Conservation (phyloP, 768 basidiomycete genomes). For the Lentinula sp. region DNA sequence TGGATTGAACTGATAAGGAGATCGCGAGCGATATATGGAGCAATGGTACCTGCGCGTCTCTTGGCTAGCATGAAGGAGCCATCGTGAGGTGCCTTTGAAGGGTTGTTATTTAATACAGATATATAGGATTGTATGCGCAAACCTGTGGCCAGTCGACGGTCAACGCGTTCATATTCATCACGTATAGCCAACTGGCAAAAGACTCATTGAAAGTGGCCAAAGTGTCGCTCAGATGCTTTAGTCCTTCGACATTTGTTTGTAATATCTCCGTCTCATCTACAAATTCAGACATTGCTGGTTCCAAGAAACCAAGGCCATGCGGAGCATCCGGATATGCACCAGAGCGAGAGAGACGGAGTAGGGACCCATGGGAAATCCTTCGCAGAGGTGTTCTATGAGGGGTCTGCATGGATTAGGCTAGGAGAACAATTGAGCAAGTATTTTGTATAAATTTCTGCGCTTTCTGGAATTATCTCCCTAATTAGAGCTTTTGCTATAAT, state of each 20-base stretch:
- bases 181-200: constrained; percentile 88
- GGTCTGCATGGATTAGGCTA: constrained; percentile 17
- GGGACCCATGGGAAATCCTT: constrained; percentile 87
- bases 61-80: constrained; percentile 54
- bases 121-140: constrained; percentile 11
- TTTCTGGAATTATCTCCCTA: not conserved
- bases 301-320: constrained; percentile 79
- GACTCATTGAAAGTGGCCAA: constrained; percentile 87
- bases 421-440: not conserved
- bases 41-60: constrained; percentile 48
- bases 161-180: constrained; percentile 91
- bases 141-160: constrained; percentile 94
- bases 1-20: not conserved
- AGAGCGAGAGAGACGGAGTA: constrained; percentile 80
- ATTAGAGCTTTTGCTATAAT: not conserved
- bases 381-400: constrained; percentile 79
- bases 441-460: not conserved
- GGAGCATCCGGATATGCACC: constrained; percentile 68
- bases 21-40: not conserved
- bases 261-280: constrained; percentile 83
- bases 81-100: constrained; percentile 48
- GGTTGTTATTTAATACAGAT: not conserved
- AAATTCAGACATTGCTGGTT: constrained; percentile 79
- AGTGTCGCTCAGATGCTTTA: constrained; percentile 67
- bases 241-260: constrained; percentile 65